These are phyloP conservation scores for Aspergillus pseudoterreus DNA, from an alignment of 2,329 filamentous ascomycete species.

Conservation along the genomic window DNA sequence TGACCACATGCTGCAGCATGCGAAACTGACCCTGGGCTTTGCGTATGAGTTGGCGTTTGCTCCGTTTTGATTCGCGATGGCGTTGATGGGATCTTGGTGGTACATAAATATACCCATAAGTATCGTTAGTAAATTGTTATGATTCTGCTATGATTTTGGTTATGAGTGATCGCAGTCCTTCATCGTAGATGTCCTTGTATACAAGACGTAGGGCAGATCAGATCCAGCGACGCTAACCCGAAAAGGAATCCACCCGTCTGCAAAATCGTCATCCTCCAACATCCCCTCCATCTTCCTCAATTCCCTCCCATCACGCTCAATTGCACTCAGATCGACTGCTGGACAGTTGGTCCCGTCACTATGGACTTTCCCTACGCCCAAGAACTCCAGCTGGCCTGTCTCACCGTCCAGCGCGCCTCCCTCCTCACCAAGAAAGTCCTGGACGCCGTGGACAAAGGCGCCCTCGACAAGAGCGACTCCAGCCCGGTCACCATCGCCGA, in stretches of 20 bases:
- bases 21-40: slow-evolving; percentile 75
- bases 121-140: not conserved
- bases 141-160: too few relatives aligned
- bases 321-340: not conserved
- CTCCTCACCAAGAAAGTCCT: slow-evolving; percentile 56
- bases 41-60: slow-evolving; percentile 81
- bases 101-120: not conserved
- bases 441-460: slow-evolving; percentile 46
- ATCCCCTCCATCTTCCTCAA: not conserved
- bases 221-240: not conserved
- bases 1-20: slow-evolving; percentile 89
- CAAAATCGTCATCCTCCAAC: too few relatives aligned
- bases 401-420: slow-evolving; percentile 54
- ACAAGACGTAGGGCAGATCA: not conserved
- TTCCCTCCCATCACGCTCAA: not conserved
- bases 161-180: too few relatives aligned
- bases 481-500: slow-evolving; percentile 63
- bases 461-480: slow-evolving; percentile 55
- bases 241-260: not conserved
- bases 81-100: not conserved
- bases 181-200: not conserved
- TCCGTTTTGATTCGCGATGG: slow-evolving; percentile 49
- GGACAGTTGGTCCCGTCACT: not conserved
- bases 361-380: slow-evolving; percentile 25
- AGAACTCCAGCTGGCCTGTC: slow-evolving; percentile 35